Percentiles rank a stretch among this genome's conserved stretches.
Conservation (phyloP, 306 rosid genomes). For the Gastrolobium villosum region DNA sequence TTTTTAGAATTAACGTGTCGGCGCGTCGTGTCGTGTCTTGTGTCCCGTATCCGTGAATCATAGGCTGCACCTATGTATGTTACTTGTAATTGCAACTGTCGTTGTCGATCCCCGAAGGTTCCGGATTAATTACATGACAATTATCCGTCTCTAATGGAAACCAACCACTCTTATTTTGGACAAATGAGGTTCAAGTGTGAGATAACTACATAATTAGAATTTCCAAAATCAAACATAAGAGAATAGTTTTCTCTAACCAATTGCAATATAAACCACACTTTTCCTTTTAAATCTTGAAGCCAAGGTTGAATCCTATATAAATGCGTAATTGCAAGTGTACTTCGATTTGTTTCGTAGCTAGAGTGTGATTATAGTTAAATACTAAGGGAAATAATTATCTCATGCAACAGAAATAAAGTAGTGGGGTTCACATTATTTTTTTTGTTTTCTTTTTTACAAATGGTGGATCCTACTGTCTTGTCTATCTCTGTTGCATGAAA, state of each 20-base stretch:
- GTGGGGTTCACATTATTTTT: too few relatives aligned
- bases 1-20: too few relatives aligned
- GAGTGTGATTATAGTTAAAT: constrained; percentile 24
- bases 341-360: constrained; percentile 31
- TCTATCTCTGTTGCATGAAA: too few relatives aligned
- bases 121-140: not conserved
- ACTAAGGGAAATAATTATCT: too few relatives aligned
- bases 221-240: constrained; percentile 42
- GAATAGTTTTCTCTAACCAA: constrained; percentile 37
- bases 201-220: constrained; percentile 7
- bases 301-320: not conserved
- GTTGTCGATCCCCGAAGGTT: not conserved
- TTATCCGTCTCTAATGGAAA: constrained; percentile 36
- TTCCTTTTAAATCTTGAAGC: constrained; percentile 20
- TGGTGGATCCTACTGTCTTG: too few relatives aligned
- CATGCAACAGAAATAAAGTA: too few relatives aligned
- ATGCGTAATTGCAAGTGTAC: constrained; percentile 9
- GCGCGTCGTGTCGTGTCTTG: too few relatives aligned
- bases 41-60: too few relatives aligned
- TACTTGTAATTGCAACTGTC: constrained; percentile 3
- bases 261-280: constrained; percentile 36
- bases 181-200: constrained; percentile 7
- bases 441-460: too few relatives aligned
- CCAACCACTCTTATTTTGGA: constrained; percentile 32
- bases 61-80: not conserved